Evolutionary conservation across 768 basidiomycete genomes (phyloP), one percentile per base, ranked within the genome.

Genomic region (Pulveroboletus sp.): DNA sequence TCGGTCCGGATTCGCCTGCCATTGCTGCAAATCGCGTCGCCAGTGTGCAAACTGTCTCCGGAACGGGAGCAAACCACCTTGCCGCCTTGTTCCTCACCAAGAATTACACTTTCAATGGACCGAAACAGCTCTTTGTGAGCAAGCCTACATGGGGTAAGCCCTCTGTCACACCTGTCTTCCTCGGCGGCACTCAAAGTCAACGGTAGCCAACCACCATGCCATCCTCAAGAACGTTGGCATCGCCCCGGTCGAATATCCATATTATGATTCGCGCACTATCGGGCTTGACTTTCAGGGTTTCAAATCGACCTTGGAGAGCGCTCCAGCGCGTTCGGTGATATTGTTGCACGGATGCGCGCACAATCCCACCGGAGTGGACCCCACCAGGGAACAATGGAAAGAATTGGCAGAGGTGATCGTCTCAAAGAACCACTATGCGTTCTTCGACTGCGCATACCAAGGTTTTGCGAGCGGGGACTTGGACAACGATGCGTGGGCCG

Each of bases 361-460:
- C 70, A 98, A 98, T 65, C 94, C 93, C 8, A 98, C 95, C 2
- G 94, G 94, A 3, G 90, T 95, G 27, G 94, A 98, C 69, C 94
- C 93, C 7, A 93, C 91, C 31, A 67, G 66, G 40, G 91, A 87
- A 57, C 87, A 97, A 67, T 98, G 94, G 94, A 72, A 77, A 53
- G 67, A 73, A 50, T 79, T 97, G 59, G 87, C 88, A 35, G 77
- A 85, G 33, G 70, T 84, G 47, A 80, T 96, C 65, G 65, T 86
- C 28, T 69, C 73, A 41, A 86, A 84, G 70, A 75, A 79, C 13
- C 93, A 94, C 67, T 95, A 82, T 62, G 85, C 86, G 30, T 94
- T 95, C 72, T 92, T 97, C 66, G 94, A 98, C 72, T 88, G 86
- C 65, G 94, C 94, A 3, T 98, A 98, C 72, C 94, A 96, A 71